Evolutionary conservation across 352 stramenopile genomes (phyloP).

Genomic region (Globisporangium carolinianum): DNA sequence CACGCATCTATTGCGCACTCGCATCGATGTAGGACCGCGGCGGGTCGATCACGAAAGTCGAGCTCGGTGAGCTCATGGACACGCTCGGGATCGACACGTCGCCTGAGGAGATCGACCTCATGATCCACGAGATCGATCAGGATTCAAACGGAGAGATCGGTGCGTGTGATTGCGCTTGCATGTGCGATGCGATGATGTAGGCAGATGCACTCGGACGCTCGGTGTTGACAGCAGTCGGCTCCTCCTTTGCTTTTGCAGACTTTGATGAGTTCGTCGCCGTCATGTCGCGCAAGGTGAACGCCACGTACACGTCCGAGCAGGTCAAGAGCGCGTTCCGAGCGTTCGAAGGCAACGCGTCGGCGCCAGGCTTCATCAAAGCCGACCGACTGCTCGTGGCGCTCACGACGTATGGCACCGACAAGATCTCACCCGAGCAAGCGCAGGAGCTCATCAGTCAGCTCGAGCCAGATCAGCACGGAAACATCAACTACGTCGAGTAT

Average conservation of each 20-base stretch:
- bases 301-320: slow-evolving; percentile 90
- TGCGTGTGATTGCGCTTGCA: too few relatives aligned
- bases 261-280: slow-evolving; percentile 94
- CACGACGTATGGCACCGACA: slow-evolving; percentile 87
- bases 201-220: too few relatives aligned
- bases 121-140: slow-evolving; percentile 95
- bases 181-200: too few relatives aligned
- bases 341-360: slow-evolving; percentile 58
- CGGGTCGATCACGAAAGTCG: slow-evolving; percentile 91
- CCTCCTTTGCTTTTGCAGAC: slow-evolving; percentile 21
- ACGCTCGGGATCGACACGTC: slow-evolving; percentile 91
- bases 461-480: slow-evolving; percentile 86
- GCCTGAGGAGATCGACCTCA: slow-evolving; percentile 91
- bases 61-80: slow-evolving; percentile 92
- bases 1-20: not conserved
- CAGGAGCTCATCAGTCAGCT: slow-evolving; percentile 90
- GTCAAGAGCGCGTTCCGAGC: slow-evolving; percentile 88
- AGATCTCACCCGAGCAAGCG: slow-evolving; percentile 87
- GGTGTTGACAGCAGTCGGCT: too few relatives aligned
- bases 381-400: slow-evolving; percentile 82
- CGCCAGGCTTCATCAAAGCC: slow-evolving; percentile 75
- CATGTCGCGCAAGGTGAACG: slow-evolving; percentile 93
- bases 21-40: slow-evolving; percentile 66
- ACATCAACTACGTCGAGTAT: slow-evolving; percentile 93
- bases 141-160: slow-evolving; percentile 90